phyloP scores from a whole-genome alignment of 257 asterid genomes.

The Solanum ossicruentum region DNA sequence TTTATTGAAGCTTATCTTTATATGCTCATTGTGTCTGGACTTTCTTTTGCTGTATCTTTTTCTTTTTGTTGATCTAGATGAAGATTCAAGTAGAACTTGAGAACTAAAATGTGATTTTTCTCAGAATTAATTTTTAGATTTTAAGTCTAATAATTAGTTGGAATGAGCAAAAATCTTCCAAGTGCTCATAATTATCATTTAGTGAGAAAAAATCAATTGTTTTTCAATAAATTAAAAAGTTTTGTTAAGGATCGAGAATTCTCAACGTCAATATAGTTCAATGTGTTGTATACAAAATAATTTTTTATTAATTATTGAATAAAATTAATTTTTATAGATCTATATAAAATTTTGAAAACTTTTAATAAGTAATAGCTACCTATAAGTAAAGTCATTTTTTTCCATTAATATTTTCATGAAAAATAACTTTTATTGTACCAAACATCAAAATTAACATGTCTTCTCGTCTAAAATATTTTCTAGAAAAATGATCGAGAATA shows the following conservation, averaged over 20 bases:
- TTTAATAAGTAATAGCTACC: background rate
- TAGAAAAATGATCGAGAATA: too few species aligned
- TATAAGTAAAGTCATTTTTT: background rate
- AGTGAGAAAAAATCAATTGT: background rate
- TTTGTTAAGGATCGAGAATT: background rate
- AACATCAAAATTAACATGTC: too few species aligned
- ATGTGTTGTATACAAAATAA: too few species aligned
- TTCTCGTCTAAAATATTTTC: background rate
- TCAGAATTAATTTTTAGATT: background rate
- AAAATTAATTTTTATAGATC: background rate
- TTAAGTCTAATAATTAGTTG: background rate
- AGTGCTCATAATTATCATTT: slow-evolving; percentile 18
- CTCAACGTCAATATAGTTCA: slow-evolving; percentile 11
- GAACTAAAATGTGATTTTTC: background rate
- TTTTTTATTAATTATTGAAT: too few species aligned
- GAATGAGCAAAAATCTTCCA: background rate
- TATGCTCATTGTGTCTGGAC: background rate
- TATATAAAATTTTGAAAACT: background rate
- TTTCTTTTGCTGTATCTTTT: background rate
- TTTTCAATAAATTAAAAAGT: background rate
- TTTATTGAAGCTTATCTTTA: background rate
- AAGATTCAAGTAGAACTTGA: background rate
- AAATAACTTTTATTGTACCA: too few species aligned
- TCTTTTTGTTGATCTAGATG: background rate
- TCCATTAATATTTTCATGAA: too few species aligned